Conservation (phyloP, 2,329 filamentous ascomycete species). For the Xylaria sp. region DNA sequence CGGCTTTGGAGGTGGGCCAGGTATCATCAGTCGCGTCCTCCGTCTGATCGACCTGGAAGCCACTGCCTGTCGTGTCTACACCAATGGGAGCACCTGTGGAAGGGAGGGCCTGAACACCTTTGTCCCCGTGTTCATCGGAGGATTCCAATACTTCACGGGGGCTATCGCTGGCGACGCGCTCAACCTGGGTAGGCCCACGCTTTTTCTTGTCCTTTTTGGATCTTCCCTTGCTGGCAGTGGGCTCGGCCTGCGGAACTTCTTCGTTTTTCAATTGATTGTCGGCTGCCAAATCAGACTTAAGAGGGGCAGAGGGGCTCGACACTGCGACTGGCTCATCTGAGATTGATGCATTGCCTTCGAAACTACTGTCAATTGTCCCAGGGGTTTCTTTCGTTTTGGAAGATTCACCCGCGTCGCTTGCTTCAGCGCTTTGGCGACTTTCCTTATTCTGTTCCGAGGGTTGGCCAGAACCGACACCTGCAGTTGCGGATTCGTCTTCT, state of each 20-base stretch:
- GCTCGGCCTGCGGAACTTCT: constrained; percentile 16
- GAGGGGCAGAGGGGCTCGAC: not conserved
- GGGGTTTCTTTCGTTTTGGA: constrained; percentile 9
- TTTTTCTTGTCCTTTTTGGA: constrained; percentile 31
- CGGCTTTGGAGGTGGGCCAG: constrained; percentile 11
- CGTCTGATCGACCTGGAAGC: constrained; percentile 6
- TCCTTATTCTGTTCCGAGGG: constrained; percentile 29
- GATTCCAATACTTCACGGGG: constrained; percentile 13
- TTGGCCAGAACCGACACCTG: constrained; percentile 21
- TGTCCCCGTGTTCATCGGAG: constrained; percentile 7
- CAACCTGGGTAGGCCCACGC: constrained; percentile 21
- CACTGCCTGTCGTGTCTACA: constrained; percentile 1
- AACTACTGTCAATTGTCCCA: constrained; percentile 4
- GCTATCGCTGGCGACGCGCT: constrained; percentile 9
- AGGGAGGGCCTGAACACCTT: not conserved
- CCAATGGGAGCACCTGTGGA: constrained; percentile 8
- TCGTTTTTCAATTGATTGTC: constrained; percentile 11
- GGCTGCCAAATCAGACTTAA: constrained; percentile 8
- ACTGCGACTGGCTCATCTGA: constrained; percentile 13
- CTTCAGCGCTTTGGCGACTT: constrained; percentile 13
- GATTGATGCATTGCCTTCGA: constrained; percentile 9
- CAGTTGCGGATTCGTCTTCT: constrained; percentile 12
- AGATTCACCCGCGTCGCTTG: constrained; percentile 9
- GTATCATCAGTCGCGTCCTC: constrained; percentile 9
- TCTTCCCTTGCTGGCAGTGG: constrained; percentile 23